Percentiles rank a stretch among this genome's conserved stretches.
Evolutionary conservation across 345 rosid species (phyloP).

Genomic region (Nephelium lappaceum): DNA sequence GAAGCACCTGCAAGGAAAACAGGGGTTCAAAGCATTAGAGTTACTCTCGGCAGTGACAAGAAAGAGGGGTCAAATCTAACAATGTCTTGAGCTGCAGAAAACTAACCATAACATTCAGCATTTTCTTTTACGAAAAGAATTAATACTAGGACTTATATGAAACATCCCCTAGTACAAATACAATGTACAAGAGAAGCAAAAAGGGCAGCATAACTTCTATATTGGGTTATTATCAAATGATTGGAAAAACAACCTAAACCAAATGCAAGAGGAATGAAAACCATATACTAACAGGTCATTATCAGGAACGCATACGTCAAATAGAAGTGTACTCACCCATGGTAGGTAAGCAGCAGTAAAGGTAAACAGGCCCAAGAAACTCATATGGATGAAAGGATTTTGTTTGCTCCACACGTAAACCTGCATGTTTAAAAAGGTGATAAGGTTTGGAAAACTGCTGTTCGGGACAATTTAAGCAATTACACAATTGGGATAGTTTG

Average conservation of each 20-base stretch:
- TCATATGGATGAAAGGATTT: constrained; percentile 97
- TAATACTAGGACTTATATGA: neutral
- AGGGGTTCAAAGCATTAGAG: neutral
- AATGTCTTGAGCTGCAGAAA: neutral
- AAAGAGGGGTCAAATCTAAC: neutral
- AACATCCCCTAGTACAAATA: neutral
- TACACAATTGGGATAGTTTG: constrained; percentile 13
- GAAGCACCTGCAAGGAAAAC: constrained; percentile 63
- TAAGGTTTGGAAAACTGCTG: neutral
- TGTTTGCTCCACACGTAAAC: constrained; percentile 99
- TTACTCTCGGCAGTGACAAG: neutral
- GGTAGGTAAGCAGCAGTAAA: constrained; percentile 96
- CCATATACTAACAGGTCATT: neutral
- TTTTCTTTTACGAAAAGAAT: neutral
- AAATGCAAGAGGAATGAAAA: neutral
- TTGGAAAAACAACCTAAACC: neutral
- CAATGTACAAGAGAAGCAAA: neutral
- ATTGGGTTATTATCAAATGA: neutral
- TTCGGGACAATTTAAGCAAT: neutral
- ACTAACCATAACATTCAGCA: neutral
- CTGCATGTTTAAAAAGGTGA: constrained; percentile 32
- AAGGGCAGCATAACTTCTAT: neutral
- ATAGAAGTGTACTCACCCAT: constrained; percentile 66
- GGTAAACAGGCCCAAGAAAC: constrained; percentile 93
- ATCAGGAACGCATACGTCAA: neutral